Percentiles rank a stretch among this genome's conserved stretches.
These are phyloP conservation scores for Diplodia sapinea DNA, from an alignment of 2,329 filamentous ascomycete species.

Conservation along the genomic window DNA sequence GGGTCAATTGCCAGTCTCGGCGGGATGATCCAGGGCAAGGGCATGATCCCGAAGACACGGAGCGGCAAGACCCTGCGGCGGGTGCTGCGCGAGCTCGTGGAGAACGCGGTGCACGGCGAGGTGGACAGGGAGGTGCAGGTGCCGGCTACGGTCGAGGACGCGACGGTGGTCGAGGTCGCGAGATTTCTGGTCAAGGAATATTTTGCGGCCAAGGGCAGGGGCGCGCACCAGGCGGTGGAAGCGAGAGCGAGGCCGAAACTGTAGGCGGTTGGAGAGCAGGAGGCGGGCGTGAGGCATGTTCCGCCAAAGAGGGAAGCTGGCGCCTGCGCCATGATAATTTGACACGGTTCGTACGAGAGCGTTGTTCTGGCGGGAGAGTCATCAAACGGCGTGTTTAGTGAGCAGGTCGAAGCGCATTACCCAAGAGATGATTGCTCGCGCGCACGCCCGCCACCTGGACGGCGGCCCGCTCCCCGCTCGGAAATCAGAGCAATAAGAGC, in stretches of 20 bases:
- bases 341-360: constrained; percentile 4
- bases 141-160: constrained; percentile 86
- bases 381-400: constrained; percentile 23
- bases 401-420: constrained; percentile 21
- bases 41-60: constrained; percentile 89
- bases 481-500: constrained; percentile 23
- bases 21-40: constrained; percentile 81
- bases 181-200: constrained; percentile 75
- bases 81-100: constrained; percentile 80
- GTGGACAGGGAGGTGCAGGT: constrained; percentile 74
- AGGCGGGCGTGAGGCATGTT: constrained; percentile 8
- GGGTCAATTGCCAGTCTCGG: constrained; percentile 85
- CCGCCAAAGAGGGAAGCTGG: neutral
- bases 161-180: constrained; percentile 74
- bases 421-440: constrained; percentile 11
- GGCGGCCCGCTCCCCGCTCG: constrained; percentile 18
- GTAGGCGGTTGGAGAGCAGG: constrained; percentile 38
- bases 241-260: constrained; percentile 51
- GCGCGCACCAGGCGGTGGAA: constrained; percentile 48
- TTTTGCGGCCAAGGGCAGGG: constrained; percentile 61
- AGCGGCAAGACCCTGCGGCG: constrained; percentile 89
- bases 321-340: constrained; percentile 8
- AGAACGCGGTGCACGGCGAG: constrained; percentile 77
- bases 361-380: neutral
- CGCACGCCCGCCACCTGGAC: constrained; percentile 2